These are phyloP conservation scores for Lecanoromycetidae sp. DNA, from an alignment of 2,329 filamentous ascomycete genomes.

Conservation along the genomic window DNA sequence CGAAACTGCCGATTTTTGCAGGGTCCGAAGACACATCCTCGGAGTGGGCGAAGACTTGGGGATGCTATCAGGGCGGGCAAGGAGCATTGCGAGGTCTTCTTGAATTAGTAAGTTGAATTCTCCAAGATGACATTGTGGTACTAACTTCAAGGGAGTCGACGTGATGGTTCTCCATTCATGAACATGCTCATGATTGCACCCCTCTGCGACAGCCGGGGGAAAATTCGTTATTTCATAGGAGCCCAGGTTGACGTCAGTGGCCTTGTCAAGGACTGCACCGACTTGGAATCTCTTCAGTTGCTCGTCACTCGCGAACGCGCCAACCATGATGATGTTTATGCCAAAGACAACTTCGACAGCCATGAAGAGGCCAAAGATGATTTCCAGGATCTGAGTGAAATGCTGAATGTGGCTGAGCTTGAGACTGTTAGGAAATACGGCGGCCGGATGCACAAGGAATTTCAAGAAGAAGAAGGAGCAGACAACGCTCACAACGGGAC, in stretches of 20 bases:
- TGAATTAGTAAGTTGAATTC: conserved; percentile 54
- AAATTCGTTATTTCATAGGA: conserved; percentile 57
- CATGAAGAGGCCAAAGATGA: conserved; percentile 23
- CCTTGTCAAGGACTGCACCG: conserved; percentile 52
- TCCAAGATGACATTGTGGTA: neutral
- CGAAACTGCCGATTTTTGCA: conserved; percentile 71
- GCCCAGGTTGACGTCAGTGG: conserved; percentile 62
- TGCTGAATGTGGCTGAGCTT: conserved; percentile 57
- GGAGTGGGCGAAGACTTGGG: conserved; percentile 50
- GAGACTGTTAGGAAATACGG: conserved; percentile 51
- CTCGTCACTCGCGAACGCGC: conserved; percentile 31
- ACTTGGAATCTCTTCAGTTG: conserved; percentile 49
- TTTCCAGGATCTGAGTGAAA: conserved; percentile 42
- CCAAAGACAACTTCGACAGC: conserved; percentile 25
- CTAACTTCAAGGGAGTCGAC: conserved; percentile 35
- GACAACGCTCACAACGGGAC: conserved; percentile 22
- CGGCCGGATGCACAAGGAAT: conserved; percentile 49
- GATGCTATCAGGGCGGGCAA: conserved; percentile 50
- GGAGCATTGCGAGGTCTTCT: conserved; percentile 60
- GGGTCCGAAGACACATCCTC: conserved; percentile 56
- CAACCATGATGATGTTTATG: conserved; percentile 22
- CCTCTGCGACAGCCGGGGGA: conserved; percentile 54
- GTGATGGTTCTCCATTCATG: conserved; percentile 67
- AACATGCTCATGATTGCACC: conserved; percentile 66
- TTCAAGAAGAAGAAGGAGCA: conserved; percentile 38